Base-by-base conservation (phyloP, 495 filamentous ascomycete species). In the Achaetomiella virescens region DNA sequence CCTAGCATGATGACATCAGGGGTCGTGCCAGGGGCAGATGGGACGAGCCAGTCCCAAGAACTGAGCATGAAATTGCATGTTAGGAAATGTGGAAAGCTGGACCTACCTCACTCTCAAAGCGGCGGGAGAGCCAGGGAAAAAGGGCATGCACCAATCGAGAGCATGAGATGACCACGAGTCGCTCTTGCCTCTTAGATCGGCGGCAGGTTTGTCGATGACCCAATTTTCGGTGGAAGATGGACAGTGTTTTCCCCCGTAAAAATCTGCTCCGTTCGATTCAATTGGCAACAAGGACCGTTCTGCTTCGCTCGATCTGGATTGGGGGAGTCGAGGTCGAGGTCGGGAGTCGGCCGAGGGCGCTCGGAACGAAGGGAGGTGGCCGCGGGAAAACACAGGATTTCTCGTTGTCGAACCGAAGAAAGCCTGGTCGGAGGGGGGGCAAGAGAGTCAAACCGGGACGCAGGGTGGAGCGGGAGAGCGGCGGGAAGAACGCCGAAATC, bases 401-500 rank as follows among this genome's bases (percentile, higher is more conserved):
- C 63, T 70, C 65, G 67, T 64, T 48, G 67, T 66, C 69, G 67
- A 65, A 63, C 63, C 67, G 61, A 70, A 65, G 69, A 68, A 70
- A 68, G 60, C 54, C 59, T 54, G n/a, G 55, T n/a, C 25, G 37
- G 40, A 29, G 54, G 52, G 37, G 35, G 37, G 51, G 55, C 42
- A 58, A 49, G 48, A 49, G 60, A 45, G 48, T 52, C 36, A 47
- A 55, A 47, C 43, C 49, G 55, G 54, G 50, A 21, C 42, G 56
- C 44, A 25, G 60, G 54, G 53, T 52, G 47, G 52, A 50, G 47
- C 37, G 51, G 15, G 46, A 52, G 52, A 52, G 29, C 25, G 36
- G 20, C 25, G 25, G 9, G 41, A 46, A 53, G 37, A 40, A 57
- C 62, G 55, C 40, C 57, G 46, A 47, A 59, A 52, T 43, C 11